Evolutionary conservation across 2,329 filamentous ascomycete genomes (phyloP).

Genomic region (Diaporthe nobilis): DNA sequence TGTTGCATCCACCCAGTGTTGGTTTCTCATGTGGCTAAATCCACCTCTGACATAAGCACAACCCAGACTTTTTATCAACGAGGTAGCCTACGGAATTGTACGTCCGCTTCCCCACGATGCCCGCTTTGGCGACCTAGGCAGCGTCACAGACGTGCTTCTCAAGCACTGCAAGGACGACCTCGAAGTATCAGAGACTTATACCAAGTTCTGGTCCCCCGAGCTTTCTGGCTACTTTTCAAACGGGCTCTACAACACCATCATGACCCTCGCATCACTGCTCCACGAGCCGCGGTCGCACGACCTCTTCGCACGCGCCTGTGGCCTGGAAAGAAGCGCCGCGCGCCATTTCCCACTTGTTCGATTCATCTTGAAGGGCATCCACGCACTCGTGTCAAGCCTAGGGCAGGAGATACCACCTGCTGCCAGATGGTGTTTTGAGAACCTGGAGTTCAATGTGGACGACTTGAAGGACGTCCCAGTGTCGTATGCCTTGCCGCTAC

Average conservation of each 20-base stretch:
- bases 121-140: constrained; percentile 8
- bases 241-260: background rate
- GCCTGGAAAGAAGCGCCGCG: background rate
- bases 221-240: constrained; percentile 14
- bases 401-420: constrained; percentile 5
- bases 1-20: background rate
- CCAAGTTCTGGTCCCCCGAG: background rate
- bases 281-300: constrained; percentile 16
- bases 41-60: background rate
- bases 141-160: background rate
- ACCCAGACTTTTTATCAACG: constrained; percentile 11
- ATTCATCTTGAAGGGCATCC: background rate
- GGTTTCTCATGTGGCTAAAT: background rate
- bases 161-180: constrained; percentile 17
- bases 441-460: background rate
- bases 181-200: constrained; percentile 1
- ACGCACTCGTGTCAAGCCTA: background rate
- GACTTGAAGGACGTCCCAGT: constrained; percentile 12
- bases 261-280: background rate
- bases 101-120: constrained; percentile 4
- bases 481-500: constrained; percentile 11
- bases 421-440: constrained; percentile 16
- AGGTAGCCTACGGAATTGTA: constrained; percentile 15
- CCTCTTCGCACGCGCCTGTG: constrained; percentile 3
- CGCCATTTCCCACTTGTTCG: background rate